Evolutionary conservation across 2,329 filamentous ascomycete genomes (phyloP).

Genomic region (Coniochaeta sp.): DNA sequence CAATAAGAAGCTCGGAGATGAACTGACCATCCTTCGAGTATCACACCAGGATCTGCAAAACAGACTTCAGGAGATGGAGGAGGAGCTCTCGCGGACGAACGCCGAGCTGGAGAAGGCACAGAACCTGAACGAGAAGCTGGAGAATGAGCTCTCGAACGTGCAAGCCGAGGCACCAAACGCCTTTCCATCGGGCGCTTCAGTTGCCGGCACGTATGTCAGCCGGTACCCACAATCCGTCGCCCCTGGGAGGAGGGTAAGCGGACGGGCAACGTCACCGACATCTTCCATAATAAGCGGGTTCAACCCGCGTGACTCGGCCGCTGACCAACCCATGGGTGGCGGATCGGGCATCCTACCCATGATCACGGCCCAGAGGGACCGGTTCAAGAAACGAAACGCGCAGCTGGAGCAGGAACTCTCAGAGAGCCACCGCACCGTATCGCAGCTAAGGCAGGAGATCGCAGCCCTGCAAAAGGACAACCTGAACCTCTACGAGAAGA

Average conservation of each 20-base stretch:
- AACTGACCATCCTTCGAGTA: constrained; percentile 84
- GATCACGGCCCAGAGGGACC: constrained; percentile 95
- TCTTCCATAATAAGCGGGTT: constrained; percentile 99
- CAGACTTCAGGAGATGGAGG: constrained; percentile 71
- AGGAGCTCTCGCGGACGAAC: constrained; percentile 76
- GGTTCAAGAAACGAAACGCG: constrained; percentile 92
- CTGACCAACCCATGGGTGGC: constrained; percentile 46
- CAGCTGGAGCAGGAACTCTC: constrained; percentile 88
- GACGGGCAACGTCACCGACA: constrained; percentile 65
- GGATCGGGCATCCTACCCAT: constrained; percentile 91
- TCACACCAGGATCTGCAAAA: constrained; percentile 88
- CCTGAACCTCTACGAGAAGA: constrained; percentile 93
- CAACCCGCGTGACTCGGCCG: constrained; percentile 50
- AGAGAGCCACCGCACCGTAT: constrained; percentile 73
- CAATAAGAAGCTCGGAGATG: constrained; percentile 94
- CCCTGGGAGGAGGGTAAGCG: constrained; percentile 52
- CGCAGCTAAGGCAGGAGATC: constrained; percentile 82
- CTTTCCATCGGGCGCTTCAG: constrained; percentile 84
- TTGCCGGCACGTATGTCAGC: constrained; percentile 84
- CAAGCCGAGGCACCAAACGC: constrained; percentile 78
- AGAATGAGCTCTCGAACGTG: constrained; percentile 82
- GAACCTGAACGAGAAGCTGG: constrained; percentile 78
- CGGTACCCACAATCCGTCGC: constrained; percentile 60
- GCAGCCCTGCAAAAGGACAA: constrained; percentile 94
- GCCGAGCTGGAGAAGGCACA: constrained; percentile 80